phyloP scores from a whole-genome alignment of 2,329 filamentous ascomycete genomes.

The Claviceps monticola region DNA sequence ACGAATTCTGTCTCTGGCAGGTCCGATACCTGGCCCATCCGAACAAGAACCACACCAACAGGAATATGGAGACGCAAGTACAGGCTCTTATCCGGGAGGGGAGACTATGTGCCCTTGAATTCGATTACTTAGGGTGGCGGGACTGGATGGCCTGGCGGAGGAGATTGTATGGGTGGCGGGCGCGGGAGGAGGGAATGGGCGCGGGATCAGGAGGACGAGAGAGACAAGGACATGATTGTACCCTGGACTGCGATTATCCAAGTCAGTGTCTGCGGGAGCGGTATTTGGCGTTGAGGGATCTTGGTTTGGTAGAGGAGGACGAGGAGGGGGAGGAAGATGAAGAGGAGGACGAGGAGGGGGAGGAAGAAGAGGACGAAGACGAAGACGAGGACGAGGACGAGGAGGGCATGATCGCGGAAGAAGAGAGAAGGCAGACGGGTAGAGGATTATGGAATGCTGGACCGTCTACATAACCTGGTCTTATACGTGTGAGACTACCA shows the following conservation, averaged over 20 bases:
- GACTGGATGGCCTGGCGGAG: slow-evolving; percentile 2
- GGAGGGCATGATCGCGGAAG: too few relatives aligned
- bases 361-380: background rate
- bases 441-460: too few relatives aligned
- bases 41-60: too few relatives aligned
- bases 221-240: slow-evolving; percentile 8
- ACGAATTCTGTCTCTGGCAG: slow-evolving; percentile 19
- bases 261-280: slow-evolving; percentile 10
- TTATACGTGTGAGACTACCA: too few relatives aligned
- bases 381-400: background rate
- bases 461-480: too few relatives aligned
- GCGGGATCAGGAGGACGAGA: background rate
- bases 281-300: background rate
- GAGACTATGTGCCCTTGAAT: slow-evolving; percentile 13
- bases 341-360: background rate
- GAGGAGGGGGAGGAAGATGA: background rate
- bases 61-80: too few relatives aligned
- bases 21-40: background rate
- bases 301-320: background rate
- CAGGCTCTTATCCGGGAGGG: too few relatives aligned
- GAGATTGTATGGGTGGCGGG: background rate
- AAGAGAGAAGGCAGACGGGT: too few relatives aligned
- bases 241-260: slow-evolving; percentile 12
- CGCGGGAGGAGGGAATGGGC: background rate
- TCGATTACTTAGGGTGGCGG: slow-evolving; percentile 16